phyloP scores from a whole-genome alignment of 805 yeast genomes.

The Candida berthetii region DNA sequence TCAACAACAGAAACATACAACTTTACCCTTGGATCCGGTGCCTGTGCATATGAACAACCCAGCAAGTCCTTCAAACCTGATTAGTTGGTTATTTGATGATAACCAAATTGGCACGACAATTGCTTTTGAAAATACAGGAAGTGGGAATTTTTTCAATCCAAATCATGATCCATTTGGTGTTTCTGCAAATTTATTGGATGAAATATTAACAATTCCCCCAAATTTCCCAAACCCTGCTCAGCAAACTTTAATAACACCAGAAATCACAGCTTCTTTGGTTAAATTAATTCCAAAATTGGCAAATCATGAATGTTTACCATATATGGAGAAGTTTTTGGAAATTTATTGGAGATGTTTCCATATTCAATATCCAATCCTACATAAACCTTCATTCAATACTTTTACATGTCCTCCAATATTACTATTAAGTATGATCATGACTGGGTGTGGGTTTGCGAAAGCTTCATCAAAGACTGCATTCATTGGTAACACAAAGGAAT shows the following conservation, averaged over 20 bases:
- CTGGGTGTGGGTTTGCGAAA: constrained; percentile 19
- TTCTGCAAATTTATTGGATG: constrained; percentile 19
- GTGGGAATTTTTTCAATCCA: constrained; percentile 20
- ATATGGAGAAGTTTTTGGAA: constrained; percentile 18
- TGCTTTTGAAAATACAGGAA: not conserved
- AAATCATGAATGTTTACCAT: constrained; percentile 13
- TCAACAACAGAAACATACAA: too few relatives aligned
- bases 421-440: constrained; percentile 43
- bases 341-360: constrained; percentile 22
- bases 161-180: constrained; percentile 24
- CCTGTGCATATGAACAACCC: not conserved
- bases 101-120: constrained; percentile 5
- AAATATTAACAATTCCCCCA: constrained; percentile 22
- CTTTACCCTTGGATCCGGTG: not conserved
- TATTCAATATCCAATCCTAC: constrained; percentile 42
- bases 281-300: constrained; percentile 15
- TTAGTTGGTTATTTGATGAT: constrained; percentile 23
- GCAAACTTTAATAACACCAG: constrained; percentile 19
- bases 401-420: constrained; percentile 44
- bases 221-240: constrained; percentile 22
- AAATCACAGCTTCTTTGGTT: constrained; percentile 10
- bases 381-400: constrained; percentile 48
- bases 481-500: constrained; percentile 10
- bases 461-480: constrained; percentile 10
- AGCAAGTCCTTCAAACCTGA: constrained; percentile 16